A percentile compares a stretch with the other conserved stretches of the same genome.
Conservation (phyloP, 2,329 filamentous ascomycete species). For the Davidsoniella virescens region DNA sequence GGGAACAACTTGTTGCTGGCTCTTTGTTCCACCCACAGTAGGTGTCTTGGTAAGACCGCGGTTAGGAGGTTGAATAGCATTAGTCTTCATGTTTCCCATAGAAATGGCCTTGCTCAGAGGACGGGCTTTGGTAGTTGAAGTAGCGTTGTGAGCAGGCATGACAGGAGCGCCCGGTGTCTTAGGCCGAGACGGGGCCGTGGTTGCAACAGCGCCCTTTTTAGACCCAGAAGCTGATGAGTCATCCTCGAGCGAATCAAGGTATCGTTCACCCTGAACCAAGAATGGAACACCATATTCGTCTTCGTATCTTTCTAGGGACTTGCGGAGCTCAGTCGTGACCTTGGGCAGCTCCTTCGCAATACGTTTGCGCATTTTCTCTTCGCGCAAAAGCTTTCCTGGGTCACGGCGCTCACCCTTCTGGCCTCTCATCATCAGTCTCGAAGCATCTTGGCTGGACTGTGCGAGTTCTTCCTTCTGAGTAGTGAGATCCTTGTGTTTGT, state of each 20-base stretch:
- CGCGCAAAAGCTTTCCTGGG: constrained; percentile 78
- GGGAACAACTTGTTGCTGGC: constrained; percentile 19
- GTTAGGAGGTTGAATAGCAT: constrained; percentile 17
- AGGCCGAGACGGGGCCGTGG: constrained; percentile 27
- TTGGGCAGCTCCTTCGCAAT: constrained; percentile 94
- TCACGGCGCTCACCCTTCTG: constrained; percentile 90
- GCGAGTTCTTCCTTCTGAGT: constrained; percentile 74
- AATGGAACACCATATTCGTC: constrained; percentile 90
- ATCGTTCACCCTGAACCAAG: constrained; percentile 79
- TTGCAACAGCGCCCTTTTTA: constrained; percentile 30
- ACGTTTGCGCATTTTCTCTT: constrained; percentile 97
- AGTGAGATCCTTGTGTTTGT: constrained; percentile 67
- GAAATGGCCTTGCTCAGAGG: constrained; percentile 18
- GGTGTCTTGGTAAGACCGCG: constrained; percentile 38
- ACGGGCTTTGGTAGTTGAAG: constrained; percentile 24
- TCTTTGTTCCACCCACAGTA: constrained; percentile 21
- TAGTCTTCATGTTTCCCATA: constrained; percentile 14
- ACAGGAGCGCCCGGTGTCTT: constrained; percentile 32
- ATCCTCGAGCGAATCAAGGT: constrained; percentile 67
- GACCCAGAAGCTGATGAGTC: constrained; percentile 17
- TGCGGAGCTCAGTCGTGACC: constrained; percentile 68
- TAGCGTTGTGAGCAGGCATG: constrained; percentile 50
- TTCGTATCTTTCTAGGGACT: constrained; percentile 73
- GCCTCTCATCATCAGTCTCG: constrained; percentile 76
- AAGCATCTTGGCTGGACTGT: constrained; percentile 88